phyloP scores from a whole-genome alignment of 2,329 filamentous ascomycete species.

The Paecilomyces fulvus region DNA sequence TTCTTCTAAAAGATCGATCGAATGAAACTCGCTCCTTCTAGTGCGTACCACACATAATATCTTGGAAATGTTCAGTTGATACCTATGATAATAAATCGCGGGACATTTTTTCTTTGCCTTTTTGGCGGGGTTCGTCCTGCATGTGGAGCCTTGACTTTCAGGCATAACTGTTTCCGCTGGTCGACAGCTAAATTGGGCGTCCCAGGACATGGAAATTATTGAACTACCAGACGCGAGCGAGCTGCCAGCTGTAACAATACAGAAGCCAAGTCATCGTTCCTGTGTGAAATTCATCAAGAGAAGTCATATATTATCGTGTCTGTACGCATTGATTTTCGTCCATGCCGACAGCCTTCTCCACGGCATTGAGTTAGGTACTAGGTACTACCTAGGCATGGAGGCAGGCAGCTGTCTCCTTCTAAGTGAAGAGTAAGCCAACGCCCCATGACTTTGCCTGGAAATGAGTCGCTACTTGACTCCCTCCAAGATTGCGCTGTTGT shows the following conservation, averaged over 20 bases:
- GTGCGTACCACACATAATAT: too few relatives aligned
- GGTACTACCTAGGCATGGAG: neutral
- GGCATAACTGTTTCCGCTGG: neutral
- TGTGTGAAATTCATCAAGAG: too few relatives aligned
- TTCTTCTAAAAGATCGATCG: neutral
- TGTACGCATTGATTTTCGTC: neutral
- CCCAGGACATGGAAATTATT: neutral
- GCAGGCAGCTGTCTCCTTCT: neutral
- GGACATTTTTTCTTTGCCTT: neutral
- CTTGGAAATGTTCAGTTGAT: too few relatives aligned
- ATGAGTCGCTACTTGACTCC: constrained; percentile 86
- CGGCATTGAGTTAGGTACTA: neutral
- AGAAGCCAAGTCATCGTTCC: neutral
- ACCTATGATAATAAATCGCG: neutral
- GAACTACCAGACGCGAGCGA: neutral
- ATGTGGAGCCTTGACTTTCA: neutral
- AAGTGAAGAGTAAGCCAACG: neutral
- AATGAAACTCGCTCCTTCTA: neutral
- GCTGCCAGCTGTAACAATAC: neutral
- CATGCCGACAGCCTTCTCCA: neutral
- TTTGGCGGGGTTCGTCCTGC: neutral
- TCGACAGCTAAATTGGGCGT: neutral
- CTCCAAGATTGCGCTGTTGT: constrained; percentile 73
- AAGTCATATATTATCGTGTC: too few relatives aligned
- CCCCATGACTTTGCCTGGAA: constrained; percentile 3